Base-by-base conservation (phyloP, 2,329 filamentous ascomycete species). In the Metarhizium sp. region DNA sequence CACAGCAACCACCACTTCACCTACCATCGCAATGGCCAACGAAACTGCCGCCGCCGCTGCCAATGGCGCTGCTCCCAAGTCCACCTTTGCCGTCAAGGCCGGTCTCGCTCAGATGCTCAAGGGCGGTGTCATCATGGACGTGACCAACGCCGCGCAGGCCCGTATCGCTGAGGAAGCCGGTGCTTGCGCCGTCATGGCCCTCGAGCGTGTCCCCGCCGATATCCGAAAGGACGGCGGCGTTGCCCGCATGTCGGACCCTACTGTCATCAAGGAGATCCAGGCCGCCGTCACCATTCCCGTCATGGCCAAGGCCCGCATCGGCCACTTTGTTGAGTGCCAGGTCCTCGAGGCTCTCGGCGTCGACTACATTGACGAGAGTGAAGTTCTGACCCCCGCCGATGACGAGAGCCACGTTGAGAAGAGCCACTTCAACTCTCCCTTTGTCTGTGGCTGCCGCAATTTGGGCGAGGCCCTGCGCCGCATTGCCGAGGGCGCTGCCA, bases 91-190 rank as follows among this genome's bases (percentile, higher is more conserved):
- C 63, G 86, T 96, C 80, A 99, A 99, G 82, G 88, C 90, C 54
- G 94, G 92, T 57, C 79, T 99, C 61, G 94, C 94, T 29, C 88
- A 95, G 74, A 99, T 99, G 94, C 79, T 97, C 74, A 96, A 97
- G 80, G 94, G 94, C 70, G 94, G 94, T 66, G 94, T 99, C 62
- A 99, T 99, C 75, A 99, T 99, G 94, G 94, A 99, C 74, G 94
- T 97, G 57, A 90, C 95, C 60, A 90, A 92, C 71, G 89, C 91
- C 30, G 88, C 90, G 68, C 92, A 95, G 78, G 92, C 94, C 59
- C 90, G 90, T 75, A 96, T 99, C 70, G 94, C 94, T 69, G 94
- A 99, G 74, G 92, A 97, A 72, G 92, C 94, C 59, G 94, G 94
- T 59, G 94, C 94, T 59, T 88, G 85, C 63, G 94, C 94, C 68